phyloP scores from a whole-genome alignment of 805 yeast species.

The Jamesozyma jinghongensis region DNA sequence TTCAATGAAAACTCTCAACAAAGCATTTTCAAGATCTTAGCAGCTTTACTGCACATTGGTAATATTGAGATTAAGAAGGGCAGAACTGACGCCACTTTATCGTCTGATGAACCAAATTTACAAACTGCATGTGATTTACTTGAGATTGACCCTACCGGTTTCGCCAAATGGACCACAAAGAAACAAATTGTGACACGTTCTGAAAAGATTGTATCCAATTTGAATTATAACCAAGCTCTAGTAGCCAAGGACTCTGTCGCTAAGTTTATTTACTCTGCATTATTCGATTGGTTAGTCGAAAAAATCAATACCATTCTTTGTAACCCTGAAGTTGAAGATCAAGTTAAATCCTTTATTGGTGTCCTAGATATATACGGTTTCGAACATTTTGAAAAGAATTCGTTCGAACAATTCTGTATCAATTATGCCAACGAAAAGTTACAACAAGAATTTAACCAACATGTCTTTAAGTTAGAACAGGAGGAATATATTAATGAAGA shows the following conservation, averaged over 20 bases:
- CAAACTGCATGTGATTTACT: conserved; percentile 75
- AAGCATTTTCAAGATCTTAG: conserved; percentile 66
- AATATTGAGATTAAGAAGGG: conserved; percentile 81
- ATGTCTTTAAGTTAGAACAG: conserved; percentile 93
- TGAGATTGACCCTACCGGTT: conserved; percentile 62
- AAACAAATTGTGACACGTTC: conserved; percentile 88
- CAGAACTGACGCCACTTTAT: conserved; percentile 69
- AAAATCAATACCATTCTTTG: conserved; percentile 76
- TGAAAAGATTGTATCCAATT: conserved; percentile 79
- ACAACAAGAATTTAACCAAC: conserved; percentile 96
- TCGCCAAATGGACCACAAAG: conserved; percentile 87
- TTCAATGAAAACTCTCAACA: conserved; percentile 49
- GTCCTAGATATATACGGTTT: conserved; percentile 96
- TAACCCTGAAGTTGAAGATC: conserved; percentile 53
- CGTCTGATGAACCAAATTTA: conserved; percentile 80
- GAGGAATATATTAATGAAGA: conserved; percentile 88
- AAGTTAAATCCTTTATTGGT: conserved; percentile 74
- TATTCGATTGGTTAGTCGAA: conserved; percentile 91
- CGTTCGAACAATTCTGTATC: conserved; percentile 95
- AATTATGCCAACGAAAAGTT: conserved; percentile 94
- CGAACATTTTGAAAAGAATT: conserved; percentile 89
- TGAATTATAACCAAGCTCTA: conserved; percentile 72
- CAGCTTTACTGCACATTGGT: conserved; percentile 88
- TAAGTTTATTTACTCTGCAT: conserved; percentile 81
- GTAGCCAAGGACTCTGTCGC: conserved; percentile 97